These are phyloP conservation scores for Candida sp. DNA, from an alignment of 1,139 yeast genomes.

Conservation along the genomic window DNA sequence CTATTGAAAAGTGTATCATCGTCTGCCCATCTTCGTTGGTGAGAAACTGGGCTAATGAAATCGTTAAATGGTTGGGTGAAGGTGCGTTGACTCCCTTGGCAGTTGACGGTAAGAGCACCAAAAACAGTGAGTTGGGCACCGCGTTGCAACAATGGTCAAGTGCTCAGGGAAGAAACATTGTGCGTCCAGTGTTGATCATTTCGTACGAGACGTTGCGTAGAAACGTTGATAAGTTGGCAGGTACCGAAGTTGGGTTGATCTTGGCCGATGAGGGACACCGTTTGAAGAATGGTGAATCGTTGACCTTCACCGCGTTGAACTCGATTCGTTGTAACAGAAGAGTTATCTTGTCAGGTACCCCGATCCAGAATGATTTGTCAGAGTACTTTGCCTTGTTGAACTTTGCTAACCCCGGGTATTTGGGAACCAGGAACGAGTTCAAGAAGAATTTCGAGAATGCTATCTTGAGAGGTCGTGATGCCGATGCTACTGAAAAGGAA, in stretches of 20 bases:
- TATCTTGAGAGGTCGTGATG: constrained; percentile 87
- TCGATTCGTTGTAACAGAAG: constrained; percentile 85
- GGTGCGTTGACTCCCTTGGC: constrained; percentile 90
- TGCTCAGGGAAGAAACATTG: constrained; percentile 88
- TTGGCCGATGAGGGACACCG: constrained; percentile 98
- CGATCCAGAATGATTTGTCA: constrained; percentile 94
- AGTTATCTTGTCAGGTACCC: constrained; percentile 95
- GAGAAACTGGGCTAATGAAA: constrained; percentile 97
- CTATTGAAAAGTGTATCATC: constrained; percentile 89
- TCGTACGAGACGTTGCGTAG: constrained; percentile 94
- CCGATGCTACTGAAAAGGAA: constrained; percentile 86
- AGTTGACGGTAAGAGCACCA: constrained; percentile 85
- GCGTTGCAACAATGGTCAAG: constrained; percentile 87
- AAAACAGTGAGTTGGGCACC: constrained; percentile 65
- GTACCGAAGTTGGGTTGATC: constrained; percentile 85
- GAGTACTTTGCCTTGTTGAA: constrained; percentile 92
- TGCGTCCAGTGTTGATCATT: constrained; percentile 93
- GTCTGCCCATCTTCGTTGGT: constrained; percentile 97
- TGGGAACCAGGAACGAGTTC: constrained; percentile 86
- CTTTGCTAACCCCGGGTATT: constrained; percentile 93
- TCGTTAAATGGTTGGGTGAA: constrained; percentile 94
- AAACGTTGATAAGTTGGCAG: constrained; percentile 77
- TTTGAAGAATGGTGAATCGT: constrained; percentile 91
- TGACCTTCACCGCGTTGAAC: constrained; percentile 88
- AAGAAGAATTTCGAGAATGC: constrained; percentile 82